Base-by-base conservation (phyloP, 2,329 filamentous ascomycete species). In the Pezicula neosporulosa region DNA sequence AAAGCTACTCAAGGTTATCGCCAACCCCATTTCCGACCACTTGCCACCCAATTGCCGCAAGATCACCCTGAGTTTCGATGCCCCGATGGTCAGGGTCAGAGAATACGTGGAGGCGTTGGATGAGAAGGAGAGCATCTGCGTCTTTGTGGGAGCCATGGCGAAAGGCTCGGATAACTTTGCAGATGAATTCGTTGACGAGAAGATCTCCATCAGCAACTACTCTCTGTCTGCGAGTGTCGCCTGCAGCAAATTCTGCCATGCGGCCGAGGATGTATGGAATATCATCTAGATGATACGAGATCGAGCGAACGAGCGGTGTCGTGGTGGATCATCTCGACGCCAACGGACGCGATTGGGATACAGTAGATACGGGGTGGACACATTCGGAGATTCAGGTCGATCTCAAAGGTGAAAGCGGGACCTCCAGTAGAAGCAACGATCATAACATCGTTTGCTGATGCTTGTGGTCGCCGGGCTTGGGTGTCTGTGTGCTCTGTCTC, bases 241-340 rank as follows among this genome's bases (percentile, higher is more conserved):
- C 41, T 99, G 94, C 80, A 97, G 93, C 83, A 99, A 97, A 72
- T 97, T 99, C 78, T 97, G 94, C 73, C 94, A 99, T 72, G 94
- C 93, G 38, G 93, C 92, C 41, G 94, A 99, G 73, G 94, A 99
- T 70, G 87, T 87, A 35, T 99, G 94, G 94, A 85, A 90, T 67
- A 89, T 99, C 62, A 82, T 97, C 65, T 99, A 85, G 79, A 28
- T 28, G 8, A 28, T 3, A 21, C 15, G 6, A n/a, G 10, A 16
- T 12, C 27, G 21, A 16, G 27, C 12, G 19, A 12, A n/a, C 10
- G 33, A 42, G 18, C 33, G 19, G 28, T 18, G 35, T 50, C n/a
- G 21, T 15, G 35, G 47, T n/a, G 47, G 35, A 33, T 12, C 19
- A 37, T 13, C 16, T 33, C 19, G 30, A 33, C 30, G 12, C 30